A percentile compares a stretch with the other conserved stretches of the same genome.
phyloP scores from a whole-genome alignment of 176 grass and related monocot genomes.

The Areca catechu region DNA sequence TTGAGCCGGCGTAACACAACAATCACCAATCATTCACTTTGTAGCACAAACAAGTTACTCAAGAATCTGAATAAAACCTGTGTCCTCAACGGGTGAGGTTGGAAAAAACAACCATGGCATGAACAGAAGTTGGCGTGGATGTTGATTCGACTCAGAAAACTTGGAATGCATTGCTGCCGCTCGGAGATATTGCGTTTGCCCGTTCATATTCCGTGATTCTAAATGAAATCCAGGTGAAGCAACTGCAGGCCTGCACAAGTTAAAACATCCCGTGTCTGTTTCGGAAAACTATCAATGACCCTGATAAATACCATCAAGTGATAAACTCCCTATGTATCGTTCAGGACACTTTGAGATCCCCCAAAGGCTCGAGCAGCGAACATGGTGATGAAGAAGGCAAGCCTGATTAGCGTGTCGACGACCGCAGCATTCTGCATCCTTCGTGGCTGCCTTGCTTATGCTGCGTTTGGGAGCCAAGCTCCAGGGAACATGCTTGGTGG shows the following conservation, averaged over 20 bases:
- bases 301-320: background rate
- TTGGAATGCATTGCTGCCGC: constrained; percentile 58
- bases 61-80: background rate
- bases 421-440: constrained; percentile 84
- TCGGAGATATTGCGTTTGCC: constrained; percentile 76
- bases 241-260: background rate
- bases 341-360: constrained; percentile 68
- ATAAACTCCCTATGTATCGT: too few relatives aligned
- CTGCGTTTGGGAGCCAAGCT: constrained; percentile 56
- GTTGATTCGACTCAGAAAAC: constrained; percentile 53
- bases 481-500: constrained; percentile 76
- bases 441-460: constrained; percentile 70
- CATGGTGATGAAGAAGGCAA: constrained; percentile 65
- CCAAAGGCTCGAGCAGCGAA: constrained; percentile 75
- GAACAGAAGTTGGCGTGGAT: constrained; percentile 65
- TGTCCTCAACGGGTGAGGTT: constrained; percentile 16
- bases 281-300: background rate
- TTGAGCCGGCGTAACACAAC: too few relatives aligned
- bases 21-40: too few relatives aligned
- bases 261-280: background rate
- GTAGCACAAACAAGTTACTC: too few relatives aligned
- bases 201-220: constrained; percentile 88
- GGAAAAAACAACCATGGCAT: constrained; percentile 43
- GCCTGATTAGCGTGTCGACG: constrained; percentile 48
- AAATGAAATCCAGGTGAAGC: constrained; percentile 72